A percentile compares a stretch with the other conserved stretches of the same genome.
phyloP scores from a whole-genome alignment of 768 basidiomycete genomes.

The Leccinum disarticulatum region DNA sequence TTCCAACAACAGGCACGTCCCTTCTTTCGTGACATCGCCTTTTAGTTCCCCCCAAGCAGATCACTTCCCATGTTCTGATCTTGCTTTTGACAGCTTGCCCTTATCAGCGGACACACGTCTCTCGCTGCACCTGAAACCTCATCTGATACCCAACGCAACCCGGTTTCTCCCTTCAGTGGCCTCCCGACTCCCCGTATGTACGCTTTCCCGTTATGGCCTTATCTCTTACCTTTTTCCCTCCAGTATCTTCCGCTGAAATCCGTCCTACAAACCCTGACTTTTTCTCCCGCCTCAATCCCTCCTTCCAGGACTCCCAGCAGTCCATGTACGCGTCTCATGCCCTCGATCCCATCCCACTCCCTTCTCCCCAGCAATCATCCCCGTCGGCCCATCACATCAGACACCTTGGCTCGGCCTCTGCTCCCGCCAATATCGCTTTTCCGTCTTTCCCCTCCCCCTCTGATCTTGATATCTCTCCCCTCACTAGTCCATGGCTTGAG shows the following conservation, averaged over 20 bases:
- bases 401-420: slow-evolving; percentile 53
- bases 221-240: slow-evolving; percentile 14
- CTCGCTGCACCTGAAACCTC: slow-evolving; percentile 38
- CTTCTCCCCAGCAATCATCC: slow-evolving; percentile 32
- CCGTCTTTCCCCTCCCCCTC: slow-evolving; percentile 46
- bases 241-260: slow-evolving; percentile 67
- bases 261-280: slow-evolving; percentile 59
- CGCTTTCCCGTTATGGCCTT: slow-evolving; percentile 8
- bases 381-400: slow-evolving; percentile 29
- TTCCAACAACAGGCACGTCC: slow-evolving; percentile 82
- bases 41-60: neutral
- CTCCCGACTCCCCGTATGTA: slow-evolving; percentile 69
- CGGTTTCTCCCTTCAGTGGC: slow-evolving; percentile 42
- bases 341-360: slow-evolving; percentile 27
- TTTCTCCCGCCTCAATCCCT: slow-evolving; percentile 60
- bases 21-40: neutral
- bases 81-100: slow-evolving; percentile 52
- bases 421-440: slow-evolving; percentile 76
- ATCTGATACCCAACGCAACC: slow-evolving; percentile 36
- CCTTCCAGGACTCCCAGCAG: slow-evolving; percentile 36
- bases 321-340: slow-evolving; percentile 26
- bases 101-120: slow-evolving; percentile 51
- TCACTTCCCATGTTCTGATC: slow-evolving; percentile 13
- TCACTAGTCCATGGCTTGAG: slow-evolving; percentile 81
- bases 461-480: slow-evolving; percentile 72